A percentile compares a stretch with the other conserved stretches of the same genome.
phyloP scores from a whole-genome alignment of 768 basidiomycete species.

The Mrakia hoshinonis region DNA sequence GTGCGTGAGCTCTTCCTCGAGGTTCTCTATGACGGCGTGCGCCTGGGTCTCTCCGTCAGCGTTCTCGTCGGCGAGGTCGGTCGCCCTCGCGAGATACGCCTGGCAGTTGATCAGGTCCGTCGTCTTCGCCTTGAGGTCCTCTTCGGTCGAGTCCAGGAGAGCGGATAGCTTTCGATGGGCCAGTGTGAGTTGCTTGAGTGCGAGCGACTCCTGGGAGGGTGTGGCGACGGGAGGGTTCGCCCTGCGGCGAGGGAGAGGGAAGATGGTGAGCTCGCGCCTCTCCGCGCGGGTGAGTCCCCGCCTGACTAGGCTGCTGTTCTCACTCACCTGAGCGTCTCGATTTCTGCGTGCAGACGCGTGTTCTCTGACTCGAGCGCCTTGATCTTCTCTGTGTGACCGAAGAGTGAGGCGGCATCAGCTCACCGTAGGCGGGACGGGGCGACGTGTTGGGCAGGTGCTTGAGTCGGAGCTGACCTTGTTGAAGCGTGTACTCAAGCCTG shows the following conservation, averaged over 20 bases:
- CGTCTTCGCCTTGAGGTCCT: not conserved
- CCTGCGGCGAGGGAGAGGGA: not conserved
- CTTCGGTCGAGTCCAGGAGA: constrained; percentile 37
- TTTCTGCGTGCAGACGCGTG: constrained; percentile 31
- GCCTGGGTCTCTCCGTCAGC: not conserved
- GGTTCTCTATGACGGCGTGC: not conserved
- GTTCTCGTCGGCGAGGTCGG: constrained; percentile 26
- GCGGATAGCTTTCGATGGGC: constrained; percentile 40
- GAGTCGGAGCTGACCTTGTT: constrained; percentile 3
- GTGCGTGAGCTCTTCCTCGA: not conserved
- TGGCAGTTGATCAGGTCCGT: constrained; percentile 13
- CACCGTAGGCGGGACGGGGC: not conserved
- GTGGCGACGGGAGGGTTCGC: constrained; percentile 1
- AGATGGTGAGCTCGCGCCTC: not conserved
- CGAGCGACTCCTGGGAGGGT: constrained; percentile 16
- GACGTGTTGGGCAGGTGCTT: not conserved
- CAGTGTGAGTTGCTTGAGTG: constrained; percentile 38
- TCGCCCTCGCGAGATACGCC: constrained; percentile 26
- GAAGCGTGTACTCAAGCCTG: constrained; percentile 35
- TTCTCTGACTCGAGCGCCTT: constrained; percentile 29
- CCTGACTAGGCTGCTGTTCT: too few relatives aligned
- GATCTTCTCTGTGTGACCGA: not conserved
- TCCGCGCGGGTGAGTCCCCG: not conserved
- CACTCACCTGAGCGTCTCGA: constrained; percentile 35
- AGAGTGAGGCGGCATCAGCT: not conserved